A percentile compares a stretch with the other conserved stretches of the same genome.
These are phyloP conservation scores for Populus trichocarpa DNA, from an alignment of 441 rosid species.

Conservation along the genomic window DNA sequence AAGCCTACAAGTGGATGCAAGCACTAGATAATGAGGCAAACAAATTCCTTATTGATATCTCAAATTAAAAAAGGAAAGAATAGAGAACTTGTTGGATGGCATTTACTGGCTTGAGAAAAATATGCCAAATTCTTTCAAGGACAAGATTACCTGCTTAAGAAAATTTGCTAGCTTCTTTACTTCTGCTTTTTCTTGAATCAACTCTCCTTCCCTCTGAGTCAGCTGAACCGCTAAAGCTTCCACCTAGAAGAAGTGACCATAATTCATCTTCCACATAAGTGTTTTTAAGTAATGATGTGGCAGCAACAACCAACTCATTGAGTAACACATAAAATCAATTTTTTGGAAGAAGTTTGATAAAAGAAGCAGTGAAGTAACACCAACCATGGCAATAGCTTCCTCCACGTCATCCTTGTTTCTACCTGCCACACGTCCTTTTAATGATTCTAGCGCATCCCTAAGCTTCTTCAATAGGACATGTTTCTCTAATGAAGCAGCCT, in stretches of 20 bases:
- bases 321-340: neutral
- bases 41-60: neutral
- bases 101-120: neutral
- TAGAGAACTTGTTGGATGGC: neutral
- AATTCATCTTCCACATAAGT: neutral
- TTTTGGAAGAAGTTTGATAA: neutral
- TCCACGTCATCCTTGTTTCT: no score
- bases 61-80: neutral
- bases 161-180: slow-evolving; percentile 90
- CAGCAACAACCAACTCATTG: neutral
- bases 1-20: slow-evolving; percentile 52
- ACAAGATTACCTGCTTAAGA: slow-evolving; percentile 70
- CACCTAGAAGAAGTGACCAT: slow-evolving; percentile 55
- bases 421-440: no score
- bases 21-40: neutral
- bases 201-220: slow-evolving; percentile 95
- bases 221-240: slow-evolving; percentile 94
- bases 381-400: no score
- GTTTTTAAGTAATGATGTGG: neutral
- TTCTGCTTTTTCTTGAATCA: slow-evolving; percentile 89
- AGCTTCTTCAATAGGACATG: slow-evolving; percentile 40
- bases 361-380: no score
- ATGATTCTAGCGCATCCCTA: no score
- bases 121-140: neutral
- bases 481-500: slow-evolving; percentile 91